Evolutionary conservation across 1,284 basidiomycete genomes (phyloP), one percentile per base, ranked within the genome.

Genomic region (Sporisorium reilianum): DNA sequence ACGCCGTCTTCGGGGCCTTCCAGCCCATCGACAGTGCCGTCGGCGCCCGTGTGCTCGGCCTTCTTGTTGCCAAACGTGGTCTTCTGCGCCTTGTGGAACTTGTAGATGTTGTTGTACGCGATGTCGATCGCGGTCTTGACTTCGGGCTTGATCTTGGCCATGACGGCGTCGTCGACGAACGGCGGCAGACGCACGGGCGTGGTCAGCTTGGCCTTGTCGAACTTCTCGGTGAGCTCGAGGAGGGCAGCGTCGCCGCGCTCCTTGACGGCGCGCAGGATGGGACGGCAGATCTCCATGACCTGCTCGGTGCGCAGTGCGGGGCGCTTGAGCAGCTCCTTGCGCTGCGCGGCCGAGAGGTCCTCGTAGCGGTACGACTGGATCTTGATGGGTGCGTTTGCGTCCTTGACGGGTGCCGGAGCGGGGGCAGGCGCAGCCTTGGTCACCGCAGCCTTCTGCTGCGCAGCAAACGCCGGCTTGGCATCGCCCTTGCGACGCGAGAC

Each of bases 251-350:
- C 97, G 51, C 96, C 97, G 40, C 91, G 89, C 46, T 86, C 86
- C 67, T 94, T 91, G 59, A 99, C 94, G 53, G 91, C 89, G 70
- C 93, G 90, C 62, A 99, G 92, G 80, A 99, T 99, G 30, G 97
- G 97, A 83, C 91, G 91, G 79, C 98, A 96, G 85, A 94, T 95
- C 55, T 89, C 89, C 71, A 98, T 93, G 93, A 99, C 98, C 80
- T 95, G 93, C 79, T 92, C 90, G 2, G 94, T 97, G 83, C 91
- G 93, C 78, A 97, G 90, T 25, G 97, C 93, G 12, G 96, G 96
- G 10, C 96, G 91, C 64, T 91, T 91, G 69, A 99, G 90, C 26
- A 98, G 89, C 55, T 88, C 87, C 20, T 87, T 86, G 23, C 90
- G 89, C 78, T 92, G 89, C n/a, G 87, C 85, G 1, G 87, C 72